Conservation (phyloP, 306 rosid genomes). For the Malus asiatica region DNA sequence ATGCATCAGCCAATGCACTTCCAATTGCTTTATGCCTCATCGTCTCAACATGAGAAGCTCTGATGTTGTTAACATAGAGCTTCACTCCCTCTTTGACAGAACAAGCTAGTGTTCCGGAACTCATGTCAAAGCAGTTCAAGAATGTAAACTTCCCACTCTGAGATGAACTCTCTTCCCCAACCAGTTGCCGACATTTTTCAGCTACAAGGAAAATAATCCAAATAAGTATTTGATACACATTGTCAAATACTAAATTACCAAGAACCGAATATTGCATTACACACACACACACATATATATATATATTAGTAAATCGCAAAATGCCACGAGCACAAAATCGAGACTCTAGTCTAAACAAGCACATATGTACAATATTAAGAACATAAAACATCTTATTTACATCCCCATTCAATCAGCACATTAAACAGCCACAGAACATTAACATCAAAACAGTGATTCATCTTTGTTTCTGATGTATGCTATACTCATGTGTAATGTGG, state of each 20-base stretch:
- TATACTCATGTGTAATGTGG: no score
- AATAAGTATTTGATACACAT: background rate
- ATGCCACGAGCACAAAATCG: background rate
- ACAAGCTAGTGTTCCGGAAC: conserved; percentile 64
- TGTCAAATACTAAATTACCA: background rate
- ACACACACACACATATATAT: no score
- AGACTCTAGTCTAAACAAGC: background rate
- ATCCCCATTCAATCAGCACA: background rate
- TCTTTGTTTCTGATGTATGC: background rate
- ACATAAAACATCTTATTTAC: background rate
- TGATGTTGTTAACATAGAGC: conserved; percentile 57
- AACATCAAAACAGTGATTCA: background rate
- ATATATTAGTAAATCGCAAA: background rate
- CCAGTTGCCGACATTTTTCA: conserved; percentile 80
- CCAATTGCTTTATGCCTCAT: conserved; percentile 45
- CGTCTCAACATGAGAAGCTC: conserved; percentile 61
- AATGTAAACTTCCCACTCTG: conserved; percentile 70
- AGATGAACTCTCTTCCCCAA: conserved; percentile 71
- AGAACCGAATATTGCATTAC: background rate
- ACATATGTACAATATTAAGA: background rate
- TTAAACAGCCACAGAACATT: background rate
- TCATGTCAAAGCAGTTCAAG: conserved; percentile 67
- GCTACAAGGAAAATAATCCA: conserved; percentile 29
- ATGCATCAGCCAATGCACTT: conserved; percentile 47
- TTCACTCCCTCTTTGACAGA: conserved; percentile 73